Base-by-base conservation (phyloP, 805 yeast genomes). In the Metschnikowia picachoensis region DNA sequence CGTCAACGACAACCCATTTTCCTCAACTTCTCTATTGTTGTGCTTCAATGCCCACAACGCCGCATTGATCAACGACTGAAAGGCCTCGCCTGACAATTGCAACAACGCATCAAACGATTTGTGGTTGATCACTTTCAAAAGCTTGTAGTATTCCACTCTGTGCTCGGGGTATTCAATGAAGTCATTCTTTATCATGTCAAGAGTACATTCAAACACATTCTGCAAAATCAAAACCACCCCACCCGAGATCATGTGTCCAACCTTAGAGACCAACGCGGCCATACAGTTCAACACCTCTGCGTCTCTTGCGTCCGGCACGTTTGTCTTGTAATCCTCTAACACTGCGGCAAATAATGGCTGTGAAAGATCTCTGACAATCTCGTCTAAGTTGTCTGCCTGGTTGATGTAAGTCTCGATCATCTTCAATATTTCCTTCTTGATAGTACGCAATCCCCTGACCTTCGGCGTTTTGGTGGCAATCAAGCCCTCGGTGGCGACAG, bases 31-130 rank as follows among this genome's bases (percentile, higher is more conserved):
- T 65, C 98, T 82, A 67, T 94, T 91, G 61, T 91, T 94, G 66
- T 94, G 99, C 68, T 94, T 92, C 66, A 94, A 87, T 0, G 98
- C 97, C 99, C 99, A 94, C 60, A 94, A 74, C 38, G 96, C 91
- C 2, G 98, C 95, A 68, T 90, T 92, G 49, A 94, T 82, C 47
- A 94, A 85, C 48, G 89, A 78, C 61, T 87, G 90, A 77, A 94
- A 92, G 20, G 96, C 95, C 52, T 82, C 90, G 3, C 95, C 92
- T 9, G 97, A 95, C 53, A 94, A 77, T 65, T 89, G 87, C 49
- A 89, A 74, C 55, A 94, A 76, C 0, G 97, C 96, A 48, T 80
- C 78, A 76, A 94, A 94, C 14, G 94, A 83, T 61, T 86, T 85
- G 56, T 82, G 67, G 66, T 94, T 85, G 60, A 94, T 92, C 49